A percentile compares a stretch with the other conserved stretches of the same genome.
Evolutionary conservation across 192 early-diverging fungal genomes (phyloP).

Genomic region (Coemansia sp.): DNA sequence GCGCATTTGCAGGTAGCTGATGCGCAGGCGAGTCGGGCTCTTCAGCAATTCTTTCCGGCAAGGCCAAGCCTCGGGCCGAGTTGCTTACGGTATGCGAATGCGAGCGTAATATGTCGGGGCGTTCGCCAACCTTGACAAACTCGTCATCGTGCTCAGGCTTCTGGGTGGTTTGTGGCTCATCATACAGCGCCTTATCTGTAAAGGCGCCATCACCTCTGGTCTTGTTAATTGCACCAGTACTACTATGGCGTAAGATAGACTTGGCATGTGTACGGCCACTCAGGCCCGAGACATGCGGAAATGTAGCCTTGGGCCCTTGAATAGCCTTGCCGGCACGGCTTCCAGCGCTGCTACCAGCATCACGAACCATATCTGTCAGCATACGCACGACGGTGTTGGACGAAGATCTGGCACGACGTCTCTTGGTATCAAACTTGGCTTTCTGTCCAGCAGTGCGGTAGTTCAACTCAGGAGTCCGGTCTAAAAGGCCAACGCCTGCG

Average conservation of each 20-base stretch:
- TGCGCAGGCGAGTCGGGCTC: slow-evolving; percentile 31
- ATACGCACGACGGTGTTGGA: slow-evolving; percentile 46
- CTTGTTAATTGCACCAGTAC: slow-evolving; percentile 43
- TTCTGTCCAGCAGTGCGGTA: slow-evolving; percentile 33
- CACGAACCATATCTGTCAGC: slow-evolving; percentile 47
- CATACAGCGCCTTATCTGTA: not conserved
- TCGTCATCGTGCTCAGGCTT: not conserved
- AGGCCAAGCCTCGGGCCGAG: slow-evolving; percentile 12
- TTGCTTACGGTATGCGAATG: slow-evolving; percentile 34
- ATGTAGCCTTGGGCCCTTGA: slow-evolving; percentile 10
- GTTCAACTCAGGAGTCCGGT: slow-evolving; percentile 48
- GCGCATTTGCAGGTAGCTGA: slow-evolving; percentile 16
- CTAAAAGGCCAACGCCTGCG: slow-evolving; percentile 46
- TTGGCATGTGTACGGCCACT: slow-evolving; percentile 1
- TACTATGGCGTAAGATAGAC: slow-evolving; percentile 39
- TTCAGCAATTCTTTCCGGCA: slow-evolving; percentile 33
- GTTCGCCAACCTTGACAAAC: not conserved
- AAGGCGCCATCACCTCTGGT: slow-evolving; percentile 12
- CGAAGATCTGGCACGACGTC: slow-evolving; percentile 36
- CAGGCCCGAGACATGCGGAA: slow-evolving; percentile 9
- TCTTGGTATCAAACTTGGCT: slow-evolving; percentile 24
- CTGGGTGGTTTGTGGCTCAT: not conserved
- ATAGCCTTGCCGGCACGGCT: slow-evolving; percentile 9
- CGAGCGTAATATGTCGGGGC: slow-evolving; percentile 36
- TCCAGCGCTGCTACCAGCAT: slow-evolving; percentile 11